phyloP scores from a whole-genome alignment of 2,329 filamentous ascomycete genomes.

The Xylaria sp. region DNA sequence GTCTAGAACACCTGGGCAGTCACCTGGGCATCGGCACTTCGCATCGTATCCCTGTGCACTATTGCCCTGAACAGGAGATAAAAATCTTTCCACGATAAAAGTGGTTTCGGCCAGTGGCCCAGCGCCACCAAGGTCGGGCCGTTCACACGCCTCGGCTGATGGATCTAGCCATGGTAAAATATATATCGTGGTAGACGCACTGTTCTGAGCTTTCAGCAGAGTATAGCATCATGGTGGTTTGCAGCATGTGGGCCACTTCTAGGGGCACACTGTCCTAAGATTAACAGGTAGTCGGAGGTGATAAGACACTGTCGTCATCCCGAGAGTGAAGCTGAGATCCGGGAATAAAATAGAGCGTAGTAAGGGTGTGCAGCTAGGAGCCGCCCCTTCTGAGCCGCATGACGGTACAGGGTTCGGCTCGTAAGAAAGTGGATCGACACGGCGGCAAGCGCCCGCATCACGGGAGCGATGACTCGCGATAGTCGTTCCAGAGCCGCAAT shows the following conservation, averaged over 20 bases:
- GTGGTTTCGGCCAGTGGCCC: neutral
- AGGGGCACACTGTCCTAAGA: conserved; percentile 17
- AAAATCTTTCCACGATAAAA: neutral
- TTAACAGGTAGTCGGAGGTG: neutral
- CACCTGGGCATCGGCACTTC: neutral
- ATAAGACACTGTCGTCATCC: conserved; percentile 18
- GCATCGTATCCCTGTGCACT: neutral
- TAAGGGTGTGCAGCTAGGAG: conserved; percentile 10
- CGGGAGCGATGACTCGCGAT: conserved; percentile 30
- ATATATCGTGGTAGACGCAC: neutral
- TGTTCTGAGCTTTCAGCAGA: neutral
- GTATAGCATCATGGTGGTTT: neutral
- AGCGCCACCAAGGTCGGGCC: neutral
- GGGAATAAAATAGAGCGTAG: conserved; percentile 6
- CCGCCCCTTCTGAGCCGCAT: conserved; percentile 17
- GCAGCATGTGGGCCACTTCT: neutral
- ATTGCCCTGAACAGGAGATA: neutral
- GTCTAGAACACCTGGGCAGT: neutral
- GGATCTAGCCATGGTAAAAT: neutral
- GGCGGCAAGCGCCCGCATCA: conserved; percentile 15
- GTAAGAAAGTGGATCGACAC: conserved; percentile 17
- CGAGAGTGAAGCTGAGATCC: neutral
- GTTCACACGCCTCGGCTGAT: neutral
- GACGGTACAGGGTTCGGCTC: neutral
- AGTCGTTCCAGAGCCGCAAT: neutral